Conservation (phyloP, 2,329 filamentous ascomycete species). For the Capronia epimyces region DNA sequence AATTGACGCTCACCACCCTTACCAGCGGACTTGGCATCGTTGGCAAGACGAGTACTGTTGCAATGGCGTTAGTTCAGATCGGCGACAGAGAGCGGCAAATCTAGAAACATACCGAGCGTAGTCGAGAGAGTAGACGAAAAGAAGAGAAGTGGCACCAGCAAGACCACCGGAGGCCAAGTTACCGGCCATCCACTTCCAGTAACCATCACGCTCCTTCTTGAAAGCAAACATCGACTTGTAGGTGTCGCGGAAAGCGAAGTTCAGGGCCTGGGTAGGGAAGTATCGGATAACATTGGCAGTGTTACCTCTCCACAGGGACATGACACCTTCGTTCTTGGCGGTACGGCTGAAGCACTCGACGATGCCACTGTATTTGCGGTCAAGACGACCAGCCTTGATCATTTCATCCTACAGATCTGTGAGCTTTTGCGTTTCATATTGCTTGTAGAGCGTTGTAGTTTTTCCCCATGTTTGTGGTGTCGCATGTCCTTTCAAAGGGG, state of each 20-base stretch:
- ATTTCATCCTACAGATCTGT: conserved; percentile 83
- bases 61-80: conserved; percentile 4
- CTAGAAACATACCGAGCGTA: conserved; percentile 62
- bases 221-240: conserved; percentile 99
- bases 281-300: conserved; percentile 99
- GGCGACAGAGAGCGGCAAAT: background rate
- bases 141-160: conserved; percentile 98
- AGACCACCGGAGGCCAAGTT: conserved; percentile 99
- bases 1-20: conserved; percentile 89
- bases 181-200: conserved; percentile 97
- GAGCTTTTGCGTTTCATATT: conserved; percentile 7
- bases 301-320: conserved; percentile 98
- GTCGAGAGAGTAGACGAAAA: conserved; percentile 99
- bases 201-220: conserved; percentile 99
- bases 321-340: conserved; percentile 81
- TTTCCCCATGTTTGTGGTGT: conserved; percentile 1
- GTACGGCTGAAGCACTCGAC: conserved; percentile 93
- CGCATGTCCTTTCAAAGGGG: background rate
- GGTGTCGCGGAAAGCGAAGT: conserved; percentile 99
- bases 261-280: conserved; percentile 99
- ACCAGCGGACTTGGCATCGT: conserved; percentile 99
- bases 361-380: conserved; percentile 94
- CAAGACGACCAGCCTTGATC: conserved; percentile 96
- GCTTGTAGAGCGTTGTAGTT: background rate
- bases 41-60: conserved; percentile 96